Base-by-base conservation (phyloP, 2,329 filamentous ascomycete species). In the Chaetothyriales sp. region DNA sequence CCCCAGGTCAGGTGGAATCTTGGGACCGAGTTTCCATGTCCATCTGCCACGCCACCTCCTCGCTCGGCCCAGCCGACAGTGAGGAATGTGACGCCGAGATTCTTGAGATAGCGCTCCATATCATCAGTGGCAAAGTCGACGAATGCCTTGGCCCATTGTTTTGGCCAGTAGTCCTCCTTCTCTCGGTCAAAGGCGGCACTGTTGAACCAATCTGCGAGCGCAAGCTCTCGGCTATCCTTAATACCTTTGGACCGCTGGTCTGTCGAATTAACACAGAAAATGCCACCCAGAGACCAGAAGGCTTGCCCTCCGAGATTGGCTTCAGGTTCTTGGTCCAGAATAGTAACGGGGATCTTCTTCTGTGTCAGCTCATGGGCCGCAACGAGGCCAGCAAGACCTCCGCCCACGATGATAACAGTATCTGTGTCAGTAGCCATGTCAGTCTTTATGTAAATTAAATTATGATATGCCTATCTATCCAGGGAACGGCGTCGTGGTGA, bases 1-100 rank as follows among this genome's bases (percentile, higher is more conserved):
- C 78, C 78, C 78, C 78, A 81, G 0, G 75, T 74, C 26, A 80
- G 52, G 60, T 81, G 78, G 59, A 81, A 81, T n/a, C 78, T 63
- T 1, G 78, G 78, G 1, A 81, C 77, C 10, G 75, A 76, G 61
- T 81, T 81, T 4, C 78, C 78, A 58, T 80, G 78, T 2, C 77
- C 77, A 3, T 74, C 71, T 0, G 77, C 73, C 0, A 63, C 60
- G 0, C 78, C 78, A 50, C 72, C 72, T 2, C 78, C 78, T 4
- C 78, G 68, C 68, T 81, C 78, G 1, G 78, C 78, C 78, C 78
- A 81, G 22, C 74, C 75, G 1, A 80, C 76, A 51, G 72, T 77
- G 47, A 68, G 59, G 54, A 80, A 79, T 0, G 71, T 67, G 18
- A 79, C 57, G 1, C 78, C 78, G 5, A 68, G 65, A 0, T 64